A percentile compares a stretch with the other conserved stretches of the same genome.
Evolutionary conservation across 345 rosid genomes (phyloP).

Genomic region (Eucalyptus rudis): DNA sequence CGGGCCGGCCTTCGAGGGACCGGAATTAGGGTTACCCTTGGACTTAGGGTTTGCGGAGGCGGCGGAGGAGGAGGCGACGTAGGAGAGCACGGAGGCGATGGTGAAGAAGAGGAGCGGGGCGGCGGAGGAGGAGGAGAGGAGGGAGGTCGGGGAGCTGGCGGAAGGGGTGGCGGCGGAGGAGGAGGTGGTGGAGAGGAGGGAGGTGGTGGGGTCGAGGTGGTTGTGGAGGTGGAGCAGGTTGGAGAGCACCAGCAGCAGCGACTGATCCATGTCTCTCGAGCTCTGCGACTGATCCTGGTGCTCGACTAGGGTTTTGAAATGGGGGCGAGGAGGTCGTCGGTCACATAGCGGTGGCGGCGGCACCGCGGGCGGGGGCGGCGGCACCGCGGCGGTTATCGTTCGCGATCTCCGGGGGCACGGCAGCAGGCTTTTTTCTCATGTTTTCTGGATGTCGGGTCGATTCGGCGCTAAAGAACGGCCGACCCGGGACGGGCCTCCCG

Average conservation of each 20-base stretch:
- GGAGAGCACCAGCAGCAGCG: slow-evolving; percentile 75
- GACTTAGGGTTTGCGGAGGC: slow-evolving; percentile 16
- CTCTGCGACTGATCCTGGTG: neutral
- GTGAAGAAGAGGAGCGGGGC: slow-evolving; percentile 17
- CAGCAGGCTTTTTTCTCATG: neutral
- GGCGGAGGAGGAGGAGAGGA: slow-evolving; percentile 12
- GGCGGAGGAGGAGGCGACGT: slow-evolving; percentile 18
- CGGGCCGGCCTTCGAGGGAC: slow-evolving; percentile 20
- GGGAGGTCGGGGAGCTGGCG: slow-evolving; percentile 39
- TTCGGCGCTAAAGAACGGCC: neutral
- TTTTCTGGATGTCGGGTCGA: neutral
- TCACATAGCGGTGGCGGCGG: neutral
- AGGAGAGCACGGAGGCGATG: slow-evolving; percentile 25
- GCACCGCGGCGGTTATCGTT: neutral
- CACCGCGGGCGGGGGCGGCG: neutral
- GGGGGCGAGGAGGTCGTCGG: neutral
- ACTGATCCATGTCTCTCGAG: slow-evolving; percentile 52
- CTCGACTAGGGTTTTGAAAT: neutral
- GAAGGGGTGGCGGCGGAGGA: slow-evolving; percentile 25
- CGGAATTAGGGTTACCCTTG: neutral
- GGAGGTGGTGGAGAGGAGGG: slow-evolving; percentile 42
- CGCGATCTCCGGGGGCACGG: neutral
- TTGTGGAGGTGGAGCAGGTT: slow-evolving; percentile 90
- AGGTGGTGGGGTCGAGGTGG: slow-evolving; percentile 61
- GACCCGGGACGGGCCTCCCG: neutral